phyloP scores from a whole-genome alignment of 495 filamentous ascomycete species.

The Penicillium nucicola region DNA sequence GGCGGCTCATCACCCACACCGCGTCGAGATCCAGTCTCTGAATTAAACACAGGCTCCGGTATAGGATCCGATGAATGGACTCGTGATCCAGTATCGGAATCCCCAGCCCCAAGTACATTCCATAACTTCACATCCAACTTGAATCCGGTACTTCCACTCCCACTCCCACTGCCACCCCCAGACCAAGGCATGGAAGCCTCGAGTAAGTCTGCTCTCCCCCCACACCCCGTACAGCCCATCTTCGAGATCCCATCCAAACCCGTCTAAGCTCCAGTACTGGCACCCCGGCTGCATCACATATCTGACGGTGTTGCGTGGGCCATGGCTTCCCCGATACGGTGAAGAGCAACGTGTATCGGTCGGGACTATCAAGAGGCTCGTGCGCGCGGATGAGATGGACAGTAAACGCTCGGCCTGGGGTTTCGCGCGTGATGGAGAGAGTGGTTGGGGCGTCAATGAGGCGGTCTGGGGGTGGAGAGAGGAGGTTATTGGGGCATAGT shows the following conservation, averaged over 20 bases:
- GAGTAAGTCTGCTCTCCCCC: neutral
- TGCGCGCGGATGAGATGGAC: slow-evolving; percentile 16
- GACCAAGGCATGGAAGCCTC: neutral
- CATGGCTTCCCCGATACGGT: slow-evolving; percentile 18
- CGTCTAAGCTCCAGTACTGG: slow-evolving; percentile 19
- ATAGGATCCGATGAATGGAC: neutral
- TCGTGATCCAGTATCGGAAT: neutral
- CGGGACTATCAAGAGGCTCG: slow-evolving; percentile 15
- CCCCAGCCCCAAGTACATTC: slow-evolving; percentile 15
- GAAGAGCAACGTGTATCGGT: slow-evolving; percentile 15
- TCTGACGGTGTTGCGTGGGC: slow-evolving; percentile 15
- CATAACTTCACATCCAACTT: slow-evolving; percentile 5
- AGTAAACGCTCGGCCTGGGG: slow-evolving; percentile 14
- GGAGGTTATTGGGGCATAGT: slow-evolving; percentile 22
- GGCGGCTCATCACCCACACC: neutral
- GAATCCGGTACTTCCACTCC: slow-evolving; percentile 1
- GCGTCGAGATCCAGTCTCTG: too few species aligned
- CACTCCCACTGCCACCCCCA: slow-evolving; percentile 7
- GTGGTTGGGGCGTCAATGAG: slow-evolving; percentile 26
- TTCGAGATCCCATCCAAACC: slow-evolving; percentile 10
- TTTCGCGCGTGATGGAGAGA: slow-evolving; percentile 14
- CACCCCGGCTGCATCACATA: slow-evolving; percentile 9
- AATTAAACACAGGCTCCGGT: neutral
- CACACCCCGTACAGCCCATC: slow-evolving; percentile 5
- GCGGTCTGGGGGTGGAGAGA: slow-evolving; percentile 23